A percentile compares a stretch with the other conserved stretches of the same genome.
Conservation (phyloP, 73 alveolate species). For the Tetrahymena thermophila region DNA sequence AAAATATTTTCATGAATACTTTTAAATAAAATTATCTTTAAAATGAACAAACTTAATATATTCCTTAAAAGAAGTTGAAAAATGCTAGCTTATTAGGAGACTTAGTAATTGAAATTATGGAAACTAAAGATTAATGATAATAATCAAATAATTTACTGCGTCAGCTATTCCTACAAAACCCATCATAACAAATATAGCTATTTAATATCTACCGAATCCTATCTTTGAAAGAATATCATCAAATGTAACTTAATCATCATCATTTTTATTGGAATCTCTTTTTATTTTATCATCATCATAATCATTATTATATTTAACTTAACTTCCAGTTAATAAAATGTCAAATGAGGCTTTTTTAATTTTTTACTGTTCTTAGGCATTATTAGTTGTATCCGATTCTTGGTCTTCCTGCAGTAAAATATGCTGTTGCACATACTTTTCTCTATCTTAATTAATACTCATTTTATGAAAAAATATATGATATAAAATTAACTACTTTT, state of each 20-base stretch:
- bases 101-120: neutral
- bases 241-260: neutral
- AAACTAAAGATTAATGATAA: neutral
- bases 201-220: slow-evolving; percentile 9
- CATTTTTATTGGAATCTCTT: neutral
- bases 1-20: neutral
- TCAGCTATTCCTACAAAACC: slow-evolving; percentile 17
- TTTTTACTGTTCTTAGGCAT: neutral
- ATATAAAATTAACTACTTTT: no score
- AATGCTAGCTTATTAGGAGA: neutral
- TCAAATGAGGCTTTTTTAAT: neutral
- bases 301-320: neutral
- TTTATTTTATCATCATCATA: neutral
- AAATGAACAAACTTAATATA: neutral
- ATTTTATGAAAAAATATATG: neutral
- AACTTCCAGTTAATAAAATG: neutral
- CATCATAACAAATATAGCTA: slow-evolving; percentile 4
- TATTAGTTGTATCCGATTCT: neutral
- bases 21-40: neutral
- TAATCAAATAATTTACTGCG: neutral
- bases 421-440: neutral
- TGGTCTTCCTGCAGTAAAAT: neutral
- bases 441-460: neutral
- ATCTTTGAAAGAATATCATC: slow-evolving; percentile 4
- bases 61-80: neutral